Evolutionary conservation across 805 yeast genomes (phyloP), one percentile per base, ranked within the genome.

Genomic region (Diddensiella caesifluorescens): DNA sequence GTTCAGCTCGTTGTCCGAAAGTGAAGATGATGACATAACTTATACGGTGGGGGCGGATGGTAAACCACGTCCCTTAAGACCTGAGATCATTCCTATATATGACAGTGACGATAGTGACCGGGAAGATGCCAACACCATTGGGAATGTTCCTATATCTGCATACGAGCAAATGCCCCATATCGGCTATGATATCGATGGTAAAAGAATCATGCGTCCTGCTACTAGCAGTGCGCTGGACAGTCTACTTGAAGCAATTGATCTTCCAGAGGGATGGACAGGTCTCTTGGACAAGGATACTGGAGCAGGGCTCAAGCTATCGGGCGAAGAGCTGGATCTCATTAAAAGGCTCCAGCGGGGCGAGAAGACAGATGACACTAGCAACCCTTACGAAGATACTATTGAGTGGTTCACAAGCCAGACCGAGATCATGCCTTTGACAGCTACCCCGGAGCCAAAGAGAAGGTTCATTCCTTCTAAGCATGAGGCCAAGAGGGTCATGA

Each of bases 181-280:
- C 46, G 97, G 98, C 44, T 92, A 92, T 63, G 90, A 87, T 61
- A 89, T 92, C 56, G 92, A 92, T 61, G 98, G 99, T 57, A 90
- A 89, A 61, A 78, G 98, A 59, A 89, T 92, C 59, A 90, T 92
- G 97, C 79, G 99, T 63, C 99, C 99, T 9, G 98, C 97, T 6
- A 83, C 86, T 56, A 95, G 97, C 10, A 79, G 94, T 44, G 98
- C 97, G 1, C 73, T 92, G 51, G 97, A 92, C 57, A 83, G 82
- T 56, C 73, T 92, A 48, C 68, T 92, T 50, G 98, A 90, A 57
- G 71, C 80, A 22, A 92, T 92, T 47, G 99, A 92, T 48, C 70
- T 92, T 49, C 98, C 98, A 10, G 94, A 86, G 64, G 98, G 98
- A 20, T 92, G 97, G 97, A 92, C 98, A 12, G 99, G 99, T 35